A percentile compares a stretch with the other conserved stretches of the same genome.
These are phyloP conservation scores for Coprinellus aureogranulatus DNA, from an alignment of 768 basidiomycete species.

Conservation along the genomic window DNA sequence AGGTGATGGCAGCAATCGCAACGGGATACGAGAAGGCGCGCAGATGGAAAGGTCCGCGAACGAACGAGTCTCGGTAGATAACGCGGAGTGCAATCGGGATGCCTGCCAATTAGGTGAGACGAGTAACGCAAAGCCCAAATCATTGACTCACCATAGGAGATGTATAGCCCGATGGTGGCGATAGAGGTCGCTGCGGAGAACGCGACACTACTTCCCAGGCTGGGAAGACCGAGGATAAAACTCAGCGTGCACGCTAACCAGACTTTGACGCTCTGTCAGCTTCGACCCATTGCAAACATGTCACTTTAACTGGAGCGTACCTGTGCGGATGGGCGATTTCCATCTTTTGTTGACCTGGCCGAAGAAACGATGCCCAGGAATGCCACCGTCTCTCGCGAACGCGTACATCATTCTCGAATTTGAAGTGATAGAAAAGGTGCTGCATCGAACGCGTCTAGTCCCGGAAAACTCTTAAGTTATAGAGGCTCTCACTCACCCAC, in stretches of 20 bases:
- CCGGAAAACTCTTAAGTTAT: too few species aligned
- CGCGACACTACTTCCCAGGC: slow-evolving; percentile 69
- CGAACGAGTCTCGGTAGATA: slow-evolving; percentile 56
- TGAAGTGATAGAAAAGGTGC: slow-evolving; percentile 74
- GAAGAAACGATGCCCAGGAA: slow-evolving; percentile 68
- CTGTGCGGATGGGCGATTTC: slow-evolving; percentile 68
- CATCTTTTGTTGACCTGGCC: slow-evolving; percentile 56
- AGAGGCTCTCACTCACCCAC: slow-evolving; percentile 51
- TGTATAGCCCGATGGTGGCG: slow-evolving; percentile 74
- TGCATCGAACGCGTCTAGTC: slow-evolving; percentile 22
- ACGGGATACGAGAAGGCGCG: slow-evolving; percentile 61
- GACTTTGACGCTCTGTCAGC: slow-evolving; percentile 36
- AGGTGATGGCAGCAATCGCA: slow-evolving; percentile 53
- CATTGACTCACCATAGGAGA: slow-evolving; percentile 58
- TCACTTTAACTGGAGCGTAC: too few species aligned
- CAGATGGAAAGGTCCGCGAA: slow-evolving; percentile 71
- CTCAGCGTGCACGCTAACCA: slow-evolving; percentile 78
- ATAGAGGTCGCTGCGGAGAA: slow-evolving; percentile 61
- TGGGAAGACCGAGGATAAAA: slow-evolving; percentile 72
- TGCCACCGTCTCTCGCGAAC: slow-evolving; percentile 71
- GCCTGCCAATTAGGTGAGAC: background rate
- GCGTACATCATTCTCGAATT: slow-evolving; percentile 86
- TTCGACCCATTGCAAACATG: too few species aligned
- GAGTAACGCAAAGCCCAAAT: background rate
- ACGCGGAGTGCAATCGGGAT: slow-evolving; percentile 72